A percentile compares a stretch with the other conserved stretches of the same genome.
phyloP scores from a whole-genome alignment of 768 basidiomycete genomes.

The Trametes meyenii region DNA sequence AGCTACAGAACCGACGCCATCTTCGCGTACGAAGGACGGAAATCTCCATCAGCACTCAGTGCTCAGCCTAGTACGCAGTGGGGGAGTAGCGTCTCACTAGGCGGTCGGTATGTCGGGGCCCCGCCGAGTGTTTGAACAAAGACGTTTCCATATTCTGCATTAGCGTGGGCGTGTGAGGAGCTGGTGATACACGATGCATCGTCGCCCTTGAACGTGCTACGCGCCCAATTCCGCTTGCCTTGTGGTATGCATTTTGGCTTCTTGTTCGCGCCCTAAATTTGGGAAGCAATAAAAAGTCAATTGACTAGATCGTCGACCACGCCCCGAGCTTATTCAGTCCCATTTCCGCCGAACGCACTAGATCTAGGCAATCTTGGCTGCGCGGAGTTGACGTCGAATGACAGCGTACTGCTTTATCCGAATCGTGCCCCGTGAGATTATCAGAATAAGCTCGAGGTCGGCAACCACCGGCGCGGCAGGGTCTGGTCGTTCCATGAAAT shows the following conservation, averaged over 20 bases:
- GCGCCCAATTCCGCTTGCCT: neutral
- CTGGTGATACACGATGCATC: neutral
- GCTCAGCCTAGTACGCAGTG: neutral
- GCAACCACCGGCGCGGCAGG: conserved; percentile 1
- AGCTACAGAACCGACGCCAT: neutral
- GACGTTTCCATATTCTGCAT: neutral
- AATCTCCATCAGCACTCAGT: neutral
- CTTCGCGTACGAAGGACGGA: neutral
- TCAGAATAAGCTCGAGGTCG: conserved; percentile 9
- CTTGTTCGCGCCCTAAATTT: neutral
- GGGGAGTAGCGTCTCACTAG: neutral
- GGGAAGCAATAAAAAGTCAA: neutral
- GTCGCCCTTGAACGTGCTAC: conserved; percentile 1
- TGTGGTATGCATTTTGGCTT: neutral
- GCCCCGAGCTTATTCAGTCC: conserved; percentile 1
- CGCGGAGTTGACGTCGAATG: neutral
- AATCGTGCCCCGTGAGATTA: conserved; percentile 5
- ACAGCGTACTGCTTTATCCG: neutral
- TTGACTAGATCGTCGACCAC: neutral
- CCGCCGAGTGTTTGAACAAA: neutral
- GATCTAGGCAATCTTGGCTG: neutral
- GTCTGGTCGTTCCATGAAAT: conserved; percentile 1
- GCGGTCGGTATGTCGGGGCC: neutral
- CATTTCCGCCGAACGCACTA: conserved; percentile 1
- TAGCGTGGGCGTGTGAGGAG: neutral